phyloP scores from a whole-genome alignment of 2,329 filamentous ascomycete species.

The Beauveria bassiana region DNA sequence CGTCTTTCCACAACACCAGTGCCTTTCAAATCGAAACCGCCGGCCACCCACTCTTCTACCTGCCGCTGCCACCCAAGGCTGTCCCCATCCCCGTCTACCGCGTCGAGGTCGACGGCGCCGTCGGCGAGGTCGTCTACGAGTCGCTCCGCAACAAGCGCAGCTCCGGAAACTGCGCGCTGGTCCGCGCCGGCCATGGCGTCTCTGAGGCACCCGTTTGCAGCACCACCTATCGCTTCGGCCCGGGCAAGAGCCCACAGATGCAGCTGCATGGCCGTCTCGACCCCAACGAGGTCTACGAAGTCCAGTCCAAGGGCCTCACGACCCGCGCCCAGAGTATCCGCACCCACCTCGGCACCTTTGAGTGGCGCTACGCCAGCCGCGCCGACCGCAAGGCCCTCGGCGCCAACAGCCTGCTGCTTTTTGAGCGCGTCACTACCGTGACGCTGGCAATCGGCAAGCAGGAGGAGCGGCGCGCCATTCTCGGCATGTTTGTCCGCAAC shows the following conservation, averaged over 20 bases:
- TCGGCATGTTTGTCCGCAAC: slow-evolving; percentile 38
- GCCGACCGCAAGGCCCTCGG: slow-evolving; percentile 36
- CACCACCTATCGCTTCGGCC: slow-evolving; percentile 52
- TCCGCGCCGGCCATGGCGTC: slow-evolving; percentile 30
- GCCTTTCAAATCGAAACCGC: slow-evolving; percentile 41
- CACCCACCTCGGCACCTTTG: slow-evolving; percentile 41
- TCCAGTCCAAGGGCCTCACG: slow-evolving; percentile 29
- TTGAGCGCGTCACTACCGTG: slow-evolving; percentile 38
- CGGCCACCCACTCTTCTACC: slow-evolving; percentile 35
- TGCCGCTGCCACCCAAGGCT: slow-evolving; percentile 31
- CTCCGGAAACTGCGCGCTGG: slow-evolving; percentile 42
- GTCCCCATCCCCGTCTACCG: slow-evolving; percentile 36
- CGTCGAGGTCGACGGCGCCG: slow-evolving; percentile 27
- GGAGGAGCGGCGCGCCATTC: slow-evolving; percentile 22
- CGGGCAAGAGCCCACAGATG: slow-evolving; percentile 42
- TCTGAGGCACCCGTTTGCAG: slow-evolving; percentile 32
- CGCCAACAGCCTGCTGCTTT: slow-evolving; percentile 38
- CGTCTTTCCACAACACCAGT: slow-evolving; percentile 33
- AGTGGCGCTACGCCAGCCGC: slow-evolving; percentile 47
- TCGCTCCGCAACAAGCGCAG: slow-evolving; percentile 39
- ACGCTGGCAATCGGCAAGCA: slow-evolving; percentile 18
- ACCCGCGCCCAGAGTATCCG: slow-evolving; percentile 40
- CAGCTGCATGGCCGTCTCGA: slow-evolving; percentile 14
- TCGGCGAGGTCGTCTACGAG: slow-evolving; percentile 38
- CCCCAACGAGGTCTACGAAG: slow-evolving; percentile 20